A percentile compares a stretch with the other conserved stretches of the same genome.
phyloP scores from a whole-genome alignment of 495 filamentous ascomycete genomes.

The Annulohypoxylon stygium region DNA sequence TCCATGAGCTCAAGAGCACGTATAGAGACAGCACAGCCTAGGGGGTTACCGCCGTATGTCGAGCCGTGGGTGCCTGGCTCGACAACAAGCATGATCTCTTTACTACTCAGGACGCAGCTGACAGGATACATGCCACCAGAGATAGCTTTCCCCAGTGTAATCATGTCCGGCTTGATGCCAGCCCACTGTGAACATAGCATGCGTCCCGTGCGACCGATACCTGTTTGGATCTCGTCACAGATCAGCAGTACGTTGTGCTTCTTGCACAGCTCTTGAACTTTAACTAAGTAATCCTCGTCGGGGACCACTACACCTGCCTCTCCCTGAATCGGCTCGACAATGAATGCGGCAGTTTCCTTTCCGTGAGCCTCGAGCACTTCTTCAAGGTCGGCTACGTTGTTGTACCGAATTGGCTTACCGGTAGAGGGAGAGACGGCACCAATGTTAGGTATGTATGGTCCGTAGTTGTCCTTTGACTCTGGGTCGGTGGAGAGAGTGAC shows the following conservation, averaged over 20 bases:
- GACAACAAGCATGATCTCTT: slow-evolving; percentile 96
- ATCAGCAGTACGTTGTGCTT: slow-evolving; percentile 95
- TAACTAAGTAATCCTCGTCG: slow-evolving; percentile 85
- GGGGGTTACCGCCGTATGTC: slow-evolving; percentile 96
- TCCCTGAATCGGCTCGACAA: slow-evolving; percentile 98
- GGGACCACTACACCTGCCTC: slow-evolving; percentile 98
- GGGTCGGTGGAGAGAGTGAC: slow-evolving; percentile 95
- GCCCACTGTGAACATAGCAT: slow-evolving; percentile 96
- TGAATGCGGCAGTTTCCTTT: slow-evolving; percentile 87
- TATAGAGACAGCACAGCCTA: slow-evolving; percentile 97
- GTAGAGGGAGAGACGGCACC: slow-evolving; percentile 84
- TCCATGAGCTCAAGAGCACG: slow-evolving; percentile 93
- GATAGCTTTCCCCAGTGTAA: slow-evolving; percentile 96
- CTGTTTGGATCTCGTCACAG: slow-evolving; percentile 98
- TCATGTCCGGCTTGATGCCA: slow-evolving; percentile 92
- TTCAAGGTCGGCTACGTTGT: slow-evolving; percentile 84
- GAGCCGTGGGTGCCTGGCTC: slow-evolving; percentile 97
- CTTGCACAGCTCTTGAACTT: slow-evolving; percentile 88
- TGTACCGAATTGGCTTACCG: slow-evolving; percentile 82
- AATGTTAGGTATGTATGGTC: slow-evolving; percentile 91
- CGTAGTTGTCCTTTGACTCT: slow-evolving; percentile 96
- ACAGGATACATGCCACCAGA: slow-evolving; percentile 99
- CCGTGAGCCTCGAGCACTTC: slow-evolving; percentile 84
- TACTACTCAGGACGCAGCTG: slow-evolving; percentile 88
- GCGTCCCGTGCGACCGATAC: slow-evolving; percentile 93